Evolutionary conservation across 2,329 filamentous ascomycete genomes (phyloP).

Genomic region (Didymella arachidicola): DNA sequence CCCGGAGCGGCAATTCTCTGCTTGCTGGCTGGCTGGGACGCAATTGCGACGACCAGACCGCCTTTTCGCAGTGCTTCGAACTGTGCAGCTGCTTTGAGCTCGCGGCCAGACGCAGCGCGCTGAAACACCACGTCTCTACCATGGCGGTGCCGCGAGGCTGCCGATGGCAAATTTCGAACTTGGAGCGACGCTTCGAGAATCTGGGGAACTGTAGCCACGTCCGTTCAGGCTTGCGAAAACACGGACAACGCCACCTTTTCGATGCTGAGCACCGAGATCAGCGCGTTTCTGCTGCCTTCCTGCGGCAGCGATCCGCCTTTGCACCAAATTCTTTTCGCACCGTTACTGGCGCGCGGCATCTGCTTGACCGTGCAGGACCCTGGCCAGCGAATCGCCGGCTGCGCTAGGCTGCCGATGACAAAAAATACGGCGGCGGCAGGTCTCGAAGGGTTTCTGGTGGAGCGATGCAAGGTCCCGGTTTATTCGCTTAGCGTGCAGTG

Average conservation of each 20-base stretch:
- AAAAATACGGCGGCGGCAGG: conserved; percentile 33
- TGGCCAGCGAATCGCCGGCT: conserved; percentile 30
- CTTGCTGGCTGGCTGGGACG: conserved; percentile 21
- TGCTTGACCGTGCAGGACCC: conserved; percentile 27
- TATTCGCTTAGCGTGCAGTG: conserved; percentile 39
- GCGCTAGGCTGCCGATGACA: conserved; percentile 30
- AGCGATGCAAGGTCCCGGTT: conserved; percentile 46
- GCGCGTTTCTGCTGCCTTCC: conserved; percentile 20
- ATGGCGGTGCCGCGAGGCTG: conserved; percentile 12
- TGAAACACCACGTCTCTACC: conserved; percentile 17
- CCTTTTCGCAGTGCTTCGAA: conserved; percentile 14
- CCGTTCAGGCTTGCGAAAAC: conserved; percentile 21
- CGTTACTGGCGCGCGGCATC: conserved; percentile 27
- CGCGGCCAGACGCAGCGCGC: conserved; percentile 13
- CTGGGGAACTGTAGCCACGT: conserved; percentile 33
- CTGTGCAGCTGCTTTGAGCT: conserved; percentile 1
- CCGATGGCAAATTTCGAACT: conserved; percentile 10
- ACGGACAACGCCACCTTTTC: conserved; percentile 34
- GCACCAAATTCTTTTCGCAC: conserved; percentile 42
- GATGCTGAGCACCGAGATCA: conserved; percentile 36
- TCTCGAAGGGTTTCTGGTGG: conserved; percentile 28
- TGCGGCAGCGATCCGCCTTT: conserved; percentile 24
- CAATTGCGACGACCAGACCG: conserved; percentile 22
- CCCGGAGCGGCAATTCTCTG: conserved; percentile 23
- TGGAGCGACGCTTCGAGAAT: conserved; percentile 22